A percentile compares a stretch with the other conserved stretches of the same genome.
These are phyloP conservation scores for Acacia melanoxylon DNA, from an alignment of 306 rosid genomes.

Conservation along the genomic window DNA sequence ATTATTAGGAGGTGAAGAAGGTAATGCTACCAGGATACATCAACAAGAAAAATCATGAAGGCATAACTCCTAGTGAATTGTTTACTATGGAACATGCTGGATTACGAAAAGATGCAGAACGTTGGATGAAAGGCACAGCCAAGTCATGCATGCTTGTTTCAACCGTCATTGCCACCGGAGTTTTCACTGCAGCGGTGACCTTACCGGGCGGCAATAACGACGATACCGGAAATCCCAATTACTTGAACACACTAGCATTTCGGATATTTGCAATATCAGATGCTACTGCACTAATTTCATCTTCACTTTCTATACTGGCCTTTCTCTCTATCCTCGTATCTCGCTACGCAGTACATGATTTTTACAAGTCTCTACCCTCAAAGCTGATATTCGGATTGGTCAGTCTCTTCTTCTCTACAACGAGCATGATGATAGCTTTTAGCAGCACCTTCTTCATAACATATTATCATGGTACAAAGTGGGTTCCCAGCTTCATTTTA, in stretches of 20 bases:
- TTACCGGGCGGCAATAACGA: background rate
- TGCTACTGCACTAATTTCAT: background rate
- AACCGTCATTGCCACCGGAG: background rate
- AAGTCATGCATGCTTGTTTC: background rate
- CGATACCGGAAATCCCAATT: background rate
- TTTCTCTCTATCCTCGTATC: background rate
- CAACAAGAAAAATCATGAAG: background rate
- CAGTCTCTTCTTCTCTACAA: background rate
- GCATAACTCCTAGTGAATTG: constrained; percentile 14
- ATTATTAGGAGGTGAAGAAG: constrained; percentile 47
- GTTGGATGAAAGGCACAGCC: background rate
- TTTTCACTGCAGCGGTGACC: background rate
- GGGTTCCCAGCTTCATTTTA: constrained; percentile 33
- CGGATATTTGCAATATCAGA: background rate
- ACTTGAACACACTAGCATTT: background rate
- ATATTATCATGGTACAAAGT: constrained; percentile 9
- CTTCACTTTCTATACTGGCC: background rate
- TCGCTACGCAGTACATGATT: constrained; percentile 36
- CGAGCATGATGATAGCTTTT: background rate
- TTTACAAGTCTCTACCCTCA: constrained; percentile 40
- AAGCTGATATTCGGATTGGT: constrained; percentile 49
- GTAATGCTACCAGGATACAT: constrained; percentile 29
- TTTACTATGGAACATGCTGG: constrained; percentile 35
- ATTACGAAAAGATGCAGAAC: constrained; percentile 28
- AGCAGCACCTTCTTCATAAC: background rate